Base-by-base conservation (phyloP, 345 rosid genomes). In the Boechera stricta region DNA sequence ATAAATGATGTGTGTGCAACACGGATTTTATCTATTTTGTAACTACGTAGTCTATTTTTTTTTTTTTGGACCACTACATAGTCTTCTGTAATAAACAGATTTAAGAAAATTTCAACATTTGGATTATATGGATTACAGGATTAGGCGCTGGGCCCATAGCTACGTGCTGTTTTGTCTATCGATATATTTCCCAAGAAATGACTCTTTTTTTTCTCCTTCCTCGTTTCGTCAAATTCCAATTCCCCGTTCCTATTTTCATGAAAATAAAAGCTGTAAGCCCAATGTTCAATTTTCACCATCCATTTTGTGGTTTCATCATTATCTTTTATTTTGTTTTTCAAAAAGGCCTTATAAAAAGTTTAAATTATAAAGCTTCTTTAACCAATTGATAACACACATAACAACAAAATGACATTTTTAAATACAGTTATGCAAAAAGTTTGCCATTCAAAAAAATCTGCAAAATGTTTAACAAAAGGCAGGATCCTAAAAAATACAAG, bases 61-160 rank as follows among this genome's bases (percentile, higher is more conserved):
- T 28, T 28, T 28, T 28, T 28, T 28, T 28, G 2, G 29, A 28
- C 29, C 29, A 58, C 36, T 33, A 35, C 12, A 47, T n/a, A 49
- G 15, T 59, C 38, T 51, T 45, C 48, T 15, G 1, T 61, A n/a
- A 47, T 42, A 33, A 71, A 73, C 29, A 16, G 16, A 16, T 16
- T 16, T 16, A 16, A 16, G 16, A 38, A 52, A 61, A 41, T 53
- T 26, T 10, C 44, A 64, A 18, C 45, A 41, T 51, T 51, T 76
- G 74, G 56, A 53, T 45, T 16, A 36, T 57, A 74, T 64, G 64
- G 13, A 74, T 45, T 64, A 74, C 72, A 74, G 32, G 73, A 75
- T 69, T 61, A 76, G 49, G 64, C n/a, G 56, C 28, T 60, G 55
- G 38, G 64, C 69, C 74, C 41, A 41, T 57, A 52, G 51, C 55